Base-by-base conservation (phyloP, 2,329 filamentous ascomycete species). In the Gyromitra esculenta region DNA sequence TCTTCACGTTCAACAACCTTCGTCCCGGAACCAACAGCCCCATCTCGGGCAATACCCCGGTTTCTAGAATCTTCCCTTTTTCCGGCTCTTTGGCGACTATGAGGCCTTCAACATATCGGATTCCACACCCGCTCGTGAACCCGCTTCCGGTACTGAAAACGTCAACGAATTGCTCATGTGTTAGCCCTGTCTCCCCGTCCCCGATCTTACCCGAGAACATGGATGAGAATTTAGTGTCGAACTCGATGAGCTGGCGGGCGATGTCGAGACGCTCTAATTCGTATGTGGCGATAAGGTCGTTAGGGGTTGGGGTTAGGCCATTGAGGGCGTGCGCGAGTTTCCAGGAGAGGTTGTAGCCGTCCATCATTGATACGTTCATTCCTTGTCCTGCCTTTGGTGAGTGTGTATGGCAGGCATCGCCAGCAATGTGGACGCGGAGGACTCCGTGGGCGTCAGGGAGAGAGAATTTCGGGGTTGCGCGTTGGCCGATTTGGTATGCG, bases 331-430 rank as follows among this genome's bases (percentile, higher is more conserved):
- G 83, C 0, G 87, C 84, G 8, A 87, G 83, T 79, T 86, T 86
- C 86, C 86, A 88, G 82, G 86, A 87, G 25, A 86, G 84, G 79
- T 88, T 88, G 11, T 85, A 86, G 0, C 85, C 86, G 81, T 95
- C 91, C 66, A 92, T 85, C 84, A 93, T 93, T 2, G 91, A 91
- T 0, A 91, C 91, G 81, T 93, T 93, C 91, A 93, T 93, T 39
- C 91, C 91, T 83, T 93, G 91, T 0, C 91, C 91, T 41, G 91
- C 91, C 85, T 92, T 93, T 48, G 91, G 91, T 79, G 90, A 92
- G 81, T 93, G 91, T 0, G 91, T 93, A 82, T 94, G 91, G 79
- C 90, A 92, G n/a, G 91, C 91, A 83, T 94, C 91, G 50, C 91
- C 91, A 11, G 89, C 91, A 37, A 94, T 86, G 82, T 93, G 93